Conservation (phyloP, 805 yeast species). For the Suhomyces prunicola region DNA sequence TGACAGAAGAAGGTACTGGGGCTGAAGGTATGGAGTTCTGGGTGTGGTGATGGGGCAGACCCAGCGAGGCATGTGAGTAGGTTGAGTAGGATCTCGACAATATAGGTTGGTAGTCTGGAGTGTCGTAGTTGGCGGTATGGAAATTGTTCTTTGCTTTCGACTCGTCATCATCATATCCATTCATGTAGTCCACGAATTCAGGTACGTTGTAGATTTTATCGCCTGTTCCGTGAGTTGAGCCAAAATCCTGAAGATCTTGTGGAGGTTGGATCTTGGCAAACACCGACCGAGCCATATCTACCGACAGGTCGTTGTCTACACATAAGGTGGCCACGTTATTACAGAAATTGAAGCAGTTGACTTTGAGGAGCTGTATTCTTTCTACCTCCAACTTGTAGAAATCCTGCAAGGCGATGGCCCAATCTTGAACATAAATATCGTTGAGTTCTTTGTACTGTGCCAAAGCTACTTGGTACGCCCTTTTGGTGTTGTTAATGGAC, state of each 20-base stretch:
- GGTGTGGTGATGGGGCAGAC: background rate
- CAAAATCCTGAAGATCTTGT: slow-evolving; percentile 55
- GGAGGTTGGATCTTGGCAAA: slow-evolving; percentile 67
- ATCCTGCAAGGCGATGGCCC: slow-evolving; percentile 61
- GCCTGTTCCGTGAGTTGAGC: slow-evolving; percentile 61
- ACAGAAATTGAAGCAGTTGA: slow-evolving; percentile 75
- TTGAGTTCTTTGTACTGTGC: slow-evolving; percentile 52
- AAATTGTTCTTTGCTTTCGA: slow-evolving; percentile 7
- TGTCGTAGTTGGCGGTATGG: slow-evolving; percentile 26
- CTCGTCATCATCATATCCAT: slow-evolving; percentile 26
- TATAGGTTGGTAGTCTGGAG: slow-evolving; percentile 32
- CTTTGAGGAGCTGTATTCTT: slow-evolving; percentile 63
- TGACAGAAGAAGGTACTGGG: slow-evolving; percentile 2
- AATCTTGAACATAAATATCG: slow-evolving; percentile 66
- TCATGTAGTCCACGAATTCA: slow-evolving; percentile 56
- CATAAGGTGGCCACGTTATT: slow-evolving; percentile 73
- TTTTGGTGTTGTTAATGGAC: slow-evolving; percentile 39
- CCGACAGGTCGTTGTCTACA: slow-evolving; percentile 73
- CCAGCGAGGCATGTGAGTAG: slow-evolving; percentile 18
- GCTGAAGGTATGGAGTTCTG: background rate
- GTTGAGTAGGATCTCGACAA: slow-evolving; percentile 28
- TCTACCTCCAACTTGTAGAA: slow-evolving; percentile 70
- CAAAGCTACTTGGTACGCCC: slow-evolving; percentile 57
- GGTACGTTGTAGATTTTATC: slow-evolving; percentile 56
- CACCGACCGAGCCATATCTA: slow-evolving; percentile 63